Conservation (phyloP, 169 alveolate genomes). For the Cryptosporidium tyzzeri region DNA sequence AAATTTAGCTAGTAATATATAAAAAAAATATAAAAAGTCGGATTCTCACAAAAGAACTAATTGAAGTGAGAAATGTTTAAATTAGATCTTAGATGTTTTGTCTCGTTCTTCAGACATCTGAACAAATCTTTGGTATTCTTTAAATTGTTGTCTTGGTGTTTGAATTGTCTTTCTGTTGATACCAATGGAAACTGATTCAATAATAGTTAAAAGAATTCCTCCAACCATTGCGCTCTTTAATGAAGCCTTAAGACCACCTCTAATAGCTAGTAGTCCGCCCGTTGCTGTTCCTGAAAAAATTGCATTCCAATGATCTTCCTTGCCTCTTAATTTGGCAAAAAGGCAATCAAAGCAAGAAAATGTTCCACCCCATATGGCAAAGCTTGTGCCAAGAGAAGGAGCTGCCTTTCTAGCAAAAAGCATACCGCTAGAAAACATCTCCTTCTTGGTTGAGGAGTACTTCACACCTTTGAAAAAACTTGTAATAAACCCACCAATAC, state of each 20-base stretch:
- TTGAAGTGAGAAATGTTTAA: background rate
- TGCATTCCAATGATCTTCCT: constrained; percentile 96
- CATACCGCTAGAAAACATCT: constrained; percentile 91
- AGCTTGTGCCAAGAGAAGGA: constrained; percentile 94
- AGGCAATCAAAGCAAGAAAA: constrained; percentile 94
- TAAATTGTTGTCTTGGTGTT: constrained; percentile 88
- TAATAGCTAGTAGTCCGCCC: constrained; percentile 93
- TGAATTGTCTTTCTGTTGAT: constrained; percentile 85
- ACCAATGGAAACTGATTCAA: constrained; percentile 89
- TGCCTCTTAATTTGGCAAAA: constrained; percentile 89
- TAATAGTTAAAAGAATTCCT: constrained; percentile 88
- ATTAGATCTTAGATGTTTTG: background rate
- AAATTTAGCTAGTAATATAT: too few relatives aligned
- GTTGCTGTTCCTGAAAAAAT: constrained; percentile 93
- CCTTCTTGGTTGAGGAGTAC: constrained; percentile 91
- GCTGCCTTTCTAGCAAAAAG: constrained; percentile 92
- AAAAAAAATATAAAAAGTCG: background rate
- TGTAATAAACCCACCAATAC: constrained; percentile 94
- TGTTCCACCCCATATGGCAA: constrained; percentile 98
- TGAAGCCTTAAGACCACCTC: constrained; percentile 90
- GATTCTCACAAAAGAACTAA: background rate
- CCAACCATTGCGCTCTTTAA: constrained; percentile 91
- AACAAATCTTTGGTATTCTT: constrained; percentile 80
- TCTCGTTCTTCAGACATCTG: constrained; percentile 15
- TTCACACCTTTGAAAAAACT: constrained; percentile 92